Base-by-base conservation (phyloP, 148 eudicot species). In the Agrostemma githago region DNA sequence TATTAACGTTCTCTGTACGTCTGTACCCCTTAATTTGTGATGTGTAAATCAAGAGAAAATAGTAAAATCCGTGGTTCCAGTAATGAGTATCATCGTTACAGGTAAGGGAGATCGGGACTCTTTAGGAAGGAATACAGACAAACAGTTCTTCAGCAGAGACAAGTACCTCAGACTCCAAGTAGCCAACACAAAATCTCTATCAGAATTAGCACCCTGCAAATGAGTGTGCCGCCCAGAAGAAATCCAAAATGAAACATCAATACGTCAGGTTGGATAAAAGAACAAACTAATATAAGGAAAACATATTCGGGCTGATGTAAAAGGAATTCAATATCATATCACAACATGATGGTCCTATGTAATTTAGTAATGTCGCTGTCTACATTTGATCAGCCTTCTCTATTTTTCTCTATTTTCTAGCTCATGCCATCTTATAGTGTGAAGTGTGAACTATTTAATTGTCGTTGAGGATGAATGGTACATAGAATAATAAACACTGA, bases 81-180 rank as follows among this genome's bases (percentile, higher is more conserved):
- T 26, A 26, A 26, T 26, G 34, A 8, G 70, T 15, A 48, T 15
- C 15, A 53, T 11, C 56, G 51, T 54, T 39, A 26, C 46, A 71
- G 21, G 48, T 39, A 70, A 51, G 21, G 3, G 46, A 26, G 48
- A 15, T 37, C 34, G 8, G 38, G 14, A 70, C 3, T 43, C n/a
- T 48, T 5, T 16, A 34, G n/a, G 61, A n/a, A 66, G 11, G 1
- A 59, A 38, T 43, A 39, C 43, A 66, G 9, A 21, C 5, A 6
- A 0, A 56, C 19, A 80, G 17, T 46, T 71, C 3, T 67, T 21
- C 12, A 48, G 74, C 12, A 42, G 66, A 72, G 63, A 14, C 72
- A 68, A 73, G 79, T 75, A 90, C 98, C 98, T 90, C 44, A 93
- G 73, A 62, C 82, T 89, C 98, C 98, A 93, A 40, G 84, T 85